Evolutionary conservation across 2,329 filamentous ascomycete genomes (phyloP).

Genomic region (Penicillium polonicum): DNA sequence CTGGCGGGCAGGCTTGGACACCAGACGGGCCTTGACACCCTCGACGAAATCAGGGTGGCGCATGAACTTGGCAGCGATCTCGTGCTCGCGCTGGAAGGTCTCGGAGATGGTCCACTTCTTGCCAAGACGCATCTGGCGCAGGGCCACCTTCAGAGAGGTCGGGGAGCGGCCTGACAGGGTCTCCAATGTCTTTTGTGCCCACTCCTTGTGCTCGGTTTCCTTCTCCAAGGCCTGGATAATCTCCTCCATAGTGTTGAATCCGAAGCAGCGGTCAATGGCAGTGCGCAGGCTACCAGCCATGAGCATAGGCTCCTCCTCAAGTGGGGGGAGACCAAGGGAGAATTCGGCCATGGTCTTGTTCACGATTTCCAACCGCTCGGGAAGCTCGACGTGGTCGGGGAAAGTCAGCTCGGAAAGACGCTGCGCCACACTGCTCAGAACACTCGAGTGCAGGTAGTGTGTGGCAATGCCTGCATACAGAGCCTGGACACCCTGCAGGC

Average conservation of each 20-base stretch:
- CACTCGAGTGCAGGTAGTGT: slow-evolving; percentile 91
- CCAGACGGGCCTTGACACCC: slow-evolving; percentile 79
- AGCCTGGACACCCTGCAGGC: slow-evolving; percentile 76
- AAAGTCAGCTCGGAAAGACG: slow-evolving; percentile 89
- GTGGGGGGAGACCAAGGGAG: slow-evolving; percentile 71
- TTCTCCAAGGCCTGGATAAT: slow-evolving; percentile 68
- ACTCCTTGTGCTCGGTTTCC: slow-evolving; percentile 59
- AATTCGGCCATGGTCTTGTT: slow-evolving; percentile 91
- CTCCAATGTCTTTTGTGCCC: slow-evolving; percentile 74
- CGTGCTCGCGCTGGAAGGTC: slow-evolving; percentile 81
- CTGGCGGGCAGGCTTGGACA: slow-evolving; percentile 64
- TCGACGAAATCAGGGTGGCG: slow-evolving; percentile 84
- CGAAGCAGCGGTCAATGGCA: slow-evolving; percentile 83
- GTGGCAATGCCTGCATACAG: slow-evolving; percentile 92
- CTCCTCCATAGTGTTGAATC: slow-evolving; percentile 62
- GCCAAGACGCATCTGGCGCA: slow-evolving; percentile 78
- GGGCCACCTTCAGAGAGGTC: slow-evolving; percentile 78
- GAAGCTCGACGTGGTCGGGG: slow-evolving; percentile 67
- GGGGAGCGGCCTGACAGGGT: slow-evolving; percentile 79
- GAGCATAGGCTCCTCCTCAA: slow-evolving; percentile 60
- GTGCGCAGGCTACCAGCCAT: slow-evolving; percentile 69
- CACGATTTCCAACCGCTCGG: slow-evolving; percentile 68
- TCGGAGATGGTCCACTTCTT: slow-evolving; percentile 75
- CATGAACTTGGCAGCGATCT: slow-evolving; percentile 88
- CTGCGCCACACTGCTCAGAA: slow-evolving; percentile 74